These are phyloP conservation scores for Pseudogymnoascus sp. DNA, from an alignment of 2,329 filamentous ascomycete species.

Conservation along the genomic window DNA sequence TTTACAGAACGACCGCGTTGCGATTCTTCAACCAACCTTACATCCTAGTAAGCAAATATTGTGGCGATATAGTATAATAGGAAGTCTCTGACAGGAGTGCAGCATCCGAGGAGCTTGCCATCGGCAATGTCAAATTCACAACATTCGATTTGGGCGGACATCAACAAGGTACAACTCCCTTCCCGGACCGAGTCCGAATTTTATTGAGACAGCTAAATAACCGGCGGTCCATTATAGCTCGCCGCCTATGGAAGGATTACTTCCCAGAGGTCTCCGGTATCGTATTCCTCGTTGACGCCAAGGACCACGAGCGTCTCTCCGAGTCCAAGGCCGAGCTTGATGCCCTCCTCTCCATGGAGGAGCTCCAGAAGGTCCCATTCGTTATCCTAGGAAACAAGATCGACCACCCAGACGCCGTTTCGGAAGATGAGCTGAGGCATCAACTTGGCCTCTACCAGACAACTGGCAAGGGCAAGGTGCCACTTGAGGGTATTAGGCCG, in stretches of 20 bases:
- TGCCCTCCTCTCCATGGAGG: constrained; percentile 92
- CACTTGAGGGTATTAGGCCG: constrained; percentile 82
- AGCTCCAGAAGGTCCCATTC: constrained; percentile 91
- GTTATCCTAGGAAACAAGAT: constrained; percentile 99
- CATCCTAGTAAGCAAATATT: constrained; percentile 63
- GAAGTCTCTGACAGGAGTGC: constrained; percentile 20
- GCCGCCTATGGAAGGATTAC: constrained; percentile 93
- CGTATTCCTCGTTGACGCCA: constrained; percentile 95
- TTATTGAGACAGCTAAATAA: constrained; percentile 3
- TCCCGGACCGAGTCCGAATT: not conserved
- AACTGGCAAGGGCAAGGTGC: constrained; percentile 91
- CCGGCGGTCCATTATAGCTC: constrained; percentile 46
- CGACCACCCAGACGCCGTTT: constrained; percentile 91
- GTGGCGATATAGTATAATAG: not conserved
- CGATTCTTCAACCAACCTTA: constrained; percentile 81
- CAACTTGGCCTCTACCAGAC: constrained; percentile 93
- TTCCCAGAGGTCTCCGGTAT: constrained; percentile 95
- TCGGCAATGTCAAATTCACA: constrained; percentile 89
- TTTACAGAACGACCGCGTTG: constrained; percentile 78
- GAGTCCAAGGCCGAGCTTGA: constrained; percentile 98
- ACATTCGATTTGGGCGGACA: constrained; percentile 92
- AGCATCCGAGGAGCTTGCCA: constrained; percentile 88
- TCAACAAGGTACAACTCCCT: constrained; percentile 63
- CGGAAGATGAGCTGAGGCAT: constrained; percentile 89
- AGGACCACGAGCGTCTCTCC: constrained; percentile 88